Evolutionary conservation across 2,329 filamentous ascomycete genomes (phyloP).

Genomic region (Fusarium paranaense): DNA sequence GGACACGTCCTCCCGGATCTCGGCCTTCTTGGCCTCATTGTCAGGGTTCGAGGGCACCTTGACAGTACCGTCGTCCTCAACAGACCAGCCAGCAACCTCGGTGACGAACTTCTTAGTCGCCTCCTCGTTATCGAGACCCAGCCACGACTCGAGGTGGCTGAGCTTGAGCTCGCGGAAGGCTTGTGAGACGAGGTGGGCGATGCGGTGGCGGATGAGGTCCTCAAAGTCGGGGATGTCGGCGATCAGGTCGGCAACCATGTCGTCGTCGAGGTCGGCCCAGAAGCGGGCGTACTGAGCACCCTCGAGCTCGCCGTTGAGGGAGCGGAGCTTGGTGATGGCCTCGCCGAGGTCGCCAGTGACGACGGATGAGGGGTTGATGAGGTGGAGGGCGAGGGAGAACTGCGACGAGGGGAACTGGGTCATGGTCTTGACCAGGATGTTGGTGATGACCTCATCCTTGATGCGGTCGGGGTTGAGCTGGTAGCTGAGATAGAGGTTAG

Average conservation of each 20-base stretch:
- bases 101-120: conserved; percentile 81
- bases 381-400: conserved; percentile 93
- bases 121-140: conserved; percentile 74
- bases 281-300: conserved; percentile 91
- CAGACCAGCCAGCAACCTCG: conserved; percentile 88
- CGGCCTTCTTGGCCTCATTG: conserved; percentile 95
- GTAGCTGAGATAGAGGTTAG: conserved; percentile 72
- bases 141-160: conserved; percentile 77
- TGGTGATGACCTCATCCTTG: conserved; percentile 97
- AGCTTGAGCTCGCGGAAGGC: conserved; percentile 79
- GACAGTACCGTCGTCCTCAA: conserved; percentile 75
- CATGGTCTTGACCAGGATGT: conserved; percentile 97
- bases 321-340: conserved; percentile 87
- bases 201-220: conserved; percentile 89
- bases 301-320: conserved; percentile 88
- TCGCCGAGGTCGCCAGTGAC: conserved; percentile 82
- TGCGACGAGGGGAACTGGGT: conserved; percentile 97
- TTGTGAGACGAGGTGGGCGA: conserved; percentile 87
- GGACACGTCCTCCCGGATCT: conserved; percentile 95
- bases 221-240: conserved; percentile 96
- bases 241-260: conserved; percentile 94
- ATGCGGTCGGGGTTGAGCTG: conserved; percentile 99
- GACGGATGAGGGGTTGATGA: conserved; percentile 83
- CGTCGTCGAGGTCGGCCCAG: conserved; percentile 95
- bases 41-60: conserved; percentile 92